Conservation (phyloP, 169 alveolate genomes). For the Plasmodium sp. region DNA sequence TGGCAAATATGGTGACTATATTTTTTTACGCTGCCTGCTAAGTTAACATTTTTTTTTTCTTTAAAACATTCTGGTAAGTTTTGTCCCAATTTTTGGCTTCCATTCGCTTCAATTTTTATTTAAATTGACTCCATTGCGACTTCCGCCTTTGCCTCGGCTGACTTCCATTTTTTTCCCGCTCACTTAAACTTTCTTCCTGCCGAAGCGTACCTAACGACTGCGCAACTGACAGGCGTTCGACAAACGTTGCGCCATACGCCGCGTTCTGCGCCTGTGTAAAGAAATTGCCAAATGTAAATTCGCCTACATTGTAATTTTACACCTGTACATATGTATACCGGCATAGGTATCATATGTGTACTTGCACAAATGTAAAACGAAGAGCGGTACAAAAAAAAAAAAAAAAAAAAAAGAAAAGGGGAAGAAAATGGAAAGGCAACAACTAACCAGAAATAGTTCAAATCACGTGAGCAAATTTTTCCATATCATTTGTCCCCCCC, state of each 20-base stretch:
- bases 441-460: not conserved
- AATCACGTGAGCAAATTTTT: not conserved
- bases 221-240: not conserved
- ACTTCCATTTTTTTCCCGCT: not conserved
- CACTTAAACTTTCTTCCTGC: not conserved
- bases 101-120: not conserved
- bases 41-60: not conserved
- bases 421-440: not conserved
- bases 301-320: not conserved
- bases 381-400: not conserved
- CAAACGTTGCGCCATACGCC: not conserved
- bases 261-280: not conserved
- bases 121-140: not conserved
- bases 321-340: not conserved
- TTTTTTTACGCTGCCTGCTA: not conserved
- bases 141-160: not conserved
- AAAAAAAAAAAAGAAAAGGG: not conserved
- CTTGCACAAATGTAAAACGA: not conserved
- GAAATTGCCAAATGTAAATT: not conserved
- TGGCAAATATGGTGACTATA: not conserved
- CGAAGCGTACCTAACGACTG: not conserved
- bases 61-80: not conserved
- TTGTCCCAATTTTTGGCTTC: not conserved
- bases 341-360: not conserved
- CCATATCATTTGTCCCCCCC: not conserved